Conservation (phyloP, 2,329 filamentous ascomycete species). For the Hypoxylon sp. region DNA sequence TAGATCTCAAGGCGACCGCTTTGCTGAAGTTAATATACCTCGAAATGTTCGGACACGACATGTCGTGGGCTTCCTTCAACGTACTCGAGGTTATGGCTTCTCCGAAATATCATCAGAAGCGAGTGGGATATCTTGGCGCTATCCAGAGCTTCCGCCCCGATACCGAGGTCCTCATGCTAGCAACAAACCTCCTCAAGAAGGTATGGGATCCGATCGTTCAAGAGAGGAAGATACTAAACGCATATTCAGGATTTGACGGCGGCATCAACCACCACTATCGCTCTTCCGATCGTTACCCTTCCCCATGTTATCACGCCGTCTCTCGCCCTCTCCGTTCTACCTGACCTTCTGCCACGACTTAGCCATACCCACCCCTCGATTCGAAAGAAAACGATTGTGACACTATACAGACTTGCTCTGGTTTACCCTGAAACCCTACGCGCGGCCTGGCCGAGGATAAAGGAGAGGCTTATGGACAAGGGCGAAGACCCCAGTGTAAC, state of each 20-base stretch:
- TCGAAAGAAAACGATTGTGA: slow-evolving; percentile 96
- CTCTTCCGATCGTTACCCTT: slow-evolving; percentile 88
- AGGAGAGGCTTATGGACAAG: slow-evolving; percentile 91
- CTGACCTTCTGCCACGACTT: slow-evolving; percentile 87
- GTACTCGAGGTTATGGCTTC: slow-evolving; percentile 99
- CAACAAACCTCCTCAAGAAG: slow-evolving; percentile 97
- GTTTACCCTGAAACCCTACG: slow-evolving; percentile 97
- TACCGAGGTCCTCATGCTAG: slow-evolving; percentile 97
- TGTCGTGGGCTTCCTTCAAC: slow-evolving; percentile 99
- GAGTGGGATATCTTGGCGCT: slow-evolving; percentile 93
- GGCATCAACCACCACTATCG: slow-evolving; percentile 80
- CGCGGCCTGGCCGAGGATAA: slow-evolving; percentile 97
- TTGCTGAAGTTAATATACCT: slow-evolving; percentile 96
- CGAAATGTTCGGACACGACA: slow-evolving; percentile 99
- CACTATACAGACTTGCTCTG: slow-evolving; percentile 90
- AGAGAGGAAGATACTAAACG: slow-evolving; percentile 28
- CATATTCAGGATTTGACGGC: slow-evolving; percentile 77
- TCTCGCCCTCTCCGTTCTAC: slow-evolving; percentile 88
- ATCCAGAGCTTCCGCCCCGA: slow-evolving; percentile 96
- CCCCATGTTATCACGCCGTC: slow-evolving; percentile 95
- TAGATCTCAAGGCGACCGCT: slow-evolving; percentile 95
- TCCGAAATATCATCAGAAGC: slow-evolving; percentile 92
- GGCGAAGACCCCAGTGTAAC: slow-evolving; percentile 93
- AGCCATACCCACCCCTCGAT: slow-evolving; percentile 88
- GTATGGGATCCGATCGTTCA: slow-evolving; percentile 57